Percentiles rank a stretch among this genome's conserved stretches.
Evolutionary conservation across 139 green algal genomes (phyloP).

Genomic region (Tetradesmus obliquus): DNA sequence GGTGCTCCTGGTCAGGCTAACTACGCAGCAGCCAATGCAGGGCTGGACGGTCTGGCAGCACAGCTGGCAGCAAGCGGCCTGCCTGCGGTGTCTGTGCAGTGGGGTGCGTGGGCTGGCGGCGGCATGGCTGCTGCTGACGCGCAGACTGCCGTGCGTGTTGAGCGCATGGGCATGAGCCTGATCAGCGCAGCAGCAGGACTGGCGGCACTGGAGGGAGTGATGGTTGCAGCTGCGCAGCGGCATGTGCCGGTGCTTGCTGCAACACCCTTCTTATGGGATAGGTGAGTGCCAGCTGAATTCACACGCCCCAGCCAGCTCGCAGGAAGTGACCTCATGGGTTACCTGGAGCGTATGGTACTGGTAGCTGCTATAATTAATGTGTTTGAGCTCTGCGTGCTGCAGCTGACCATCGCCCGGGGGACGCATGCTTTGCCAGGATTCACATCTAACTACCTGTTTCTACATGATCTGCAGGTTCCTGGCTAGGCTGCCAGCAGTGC

Average conservation of each 20-base stretch:
- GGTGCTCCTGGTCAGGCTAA: conserved; percentile 78
- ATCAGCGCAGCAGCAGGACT: conserved; percentile 68
- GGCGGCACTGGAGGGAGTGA: conserved; percentile 54
- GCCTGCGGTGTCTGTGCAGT: conserved; percentile 70
- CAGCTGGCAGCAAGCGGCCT: conserved; percentile 41
- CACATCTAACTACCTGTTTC: not conserved
- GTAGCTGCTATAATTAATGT: no score
- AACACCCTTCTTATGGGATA: conserved; percentile 74
- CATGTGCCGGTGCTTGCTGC: conserved; percentile 59
- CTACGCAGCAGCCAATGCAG: conserved; percentile 78
- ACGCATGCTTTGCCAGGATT: no score
- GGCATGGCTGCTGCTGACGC: conserved; percentile 73
- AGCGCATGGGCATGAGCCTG: conserved; percentile 75
- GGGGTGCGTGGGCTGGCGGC: conserved; percentile 77
- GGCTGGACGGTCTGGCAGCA: conserved; percentile 60
- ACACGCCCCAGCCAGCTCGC: no score
- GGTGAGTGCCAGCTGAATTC: conserved; percentile 55
- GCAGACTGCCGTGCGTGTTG: conserved; percentile 59
- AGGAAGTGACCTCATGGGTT: no score
- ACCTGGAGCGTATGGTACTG: no score
- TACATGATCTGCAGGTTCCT: not conserved
- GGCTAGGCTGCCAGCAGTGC: not conserved
- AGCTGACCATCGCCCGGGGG: no score
- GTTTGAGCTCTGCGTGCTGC: no score
- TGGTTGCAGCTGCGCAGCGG: not conserved